Percentiles rank a stretch among this genome's conserved stretches.
Conservation (phyloP, 352 stramenopile species). For the Saprolegnia diclina region DNA sequence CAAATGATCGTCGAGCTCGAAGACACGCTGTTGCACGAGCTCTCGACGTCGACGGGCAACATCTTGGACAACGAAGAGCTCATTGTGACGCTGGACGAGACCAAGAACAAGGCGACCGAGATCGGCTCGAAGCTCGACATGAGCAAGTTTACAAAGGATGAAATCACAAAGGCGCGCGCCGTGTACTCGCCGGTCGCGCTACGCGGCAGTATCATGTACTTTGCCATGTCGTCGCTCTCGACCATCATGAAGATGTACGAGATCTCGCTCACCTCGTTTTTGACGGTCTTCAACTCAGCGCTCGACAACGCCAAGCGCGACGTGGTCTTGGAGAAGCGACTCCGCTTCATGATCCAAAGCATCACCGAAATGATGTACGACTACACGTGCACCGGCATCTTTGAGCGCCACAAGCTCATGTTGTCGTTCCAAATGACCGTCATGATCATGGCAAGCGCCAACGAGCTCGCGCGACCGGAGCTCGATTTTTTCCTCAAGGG, state of each 20-base stretch:
- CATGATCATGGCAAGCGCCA: constrained; percentile 89
- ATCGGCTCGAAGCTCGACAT: constrained; percentile 92
- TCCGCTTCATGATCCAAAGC: constrained; percentile 85
- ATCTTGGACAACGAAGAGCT: constrained; percentile 95
- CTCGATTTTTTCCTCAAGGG: constrained; percentile 96
- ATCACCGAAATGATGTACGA: constrained; percentile 94
- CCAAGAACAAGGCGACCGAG: constrained; percentile 92
- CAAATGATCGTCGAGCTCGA: constrained; percentile 91
- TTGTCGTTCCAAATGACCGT: constrained; percentile 96
- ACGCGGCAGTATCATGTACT: constrained; percentile 93
- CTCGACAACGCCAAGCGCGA: constrained; percentile 88
- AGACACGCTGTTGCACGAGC: constrained; percentile 87
- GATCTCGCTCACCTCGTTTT: constrained; percentile 90
- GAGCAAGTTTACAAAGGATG: constrained; percentile 90
- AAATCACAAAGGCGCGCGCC: constrained; percentile 87
- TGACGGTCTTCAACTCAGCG: constrained; percentile 88
- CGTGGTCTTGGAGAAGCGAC: constrained; percentile 82
- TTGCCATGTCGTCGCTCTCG: constrained; percentile 86
- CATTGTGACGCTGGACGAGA: constrained; percentile 91
- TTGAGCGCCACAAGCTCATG: constrained; percentile 97
- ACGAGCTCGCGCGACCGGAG: constrained; percentile 75
- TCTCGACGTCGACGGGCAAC: constrained; percentile 87
- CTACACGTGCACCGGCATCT: constrained; percentile 96
- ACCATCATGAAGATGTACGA: constrained; percentile 96
- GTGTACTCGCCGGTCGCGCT: constrained; percentile 90